Evolutionary conservation across 805 yeast species (phyloP), one percentile per base, ranked within the genome.

Genomic region (Yamadazyma nakazawae): DNA sequence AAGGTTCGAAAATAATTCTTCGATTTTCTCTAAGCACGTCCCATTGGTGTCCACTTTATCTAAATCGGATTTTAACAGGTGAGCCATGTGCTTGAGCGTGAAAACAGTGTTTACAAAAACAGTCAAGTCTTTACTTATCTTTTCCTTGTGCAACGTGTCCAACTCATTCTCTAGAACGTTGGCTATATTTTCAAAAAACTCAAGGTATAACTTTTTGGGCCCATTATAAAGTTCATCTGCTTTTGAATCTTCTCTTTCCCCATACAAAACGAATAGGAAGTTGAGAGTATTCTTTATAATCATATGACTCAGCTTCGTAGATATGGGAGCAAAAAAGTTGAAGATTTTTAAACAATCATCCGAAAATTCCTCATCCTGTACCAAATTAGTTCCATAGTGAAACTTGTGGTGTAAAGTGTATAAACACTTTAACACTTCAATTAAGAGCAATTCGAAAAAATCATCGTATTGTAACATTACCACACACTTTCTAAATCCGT

Each of bases 321-420:
- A 19, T 24, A 14, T 11, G 17, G 28, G 14, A 37, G 34, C 37
- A 42, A 14, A 43, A 31, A 34, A 19, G 42, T 51, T 45, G 39
- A 48, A 30, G 32, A 51, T 37, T 16, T 26, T 39, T 14, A 51
- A 34, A 37, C 52, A 47, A 35, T 48, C 50, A 40, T 53, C 51
- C n/a, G 48, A 35, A 34, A 47, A 49, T 28, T 30, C 42, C 42
- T 51, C 54, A 28, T 51, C 54, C 24, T 48, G 46, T 0, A 51
- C 46, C 39, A 48, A 43, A 34, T 38, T 32, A 5, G 40, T 21
- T 5, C 54, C 52, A 41, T 43, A 35, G 24, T 48, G 46, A 35
- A 52, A 54, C 40, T 59, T 59, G 43, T 62, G 64, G 40, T 58
- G 55, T 37, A 63, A 47, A 30, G 64, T 56, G 40, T 58, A 60